Conservation (phyloP, 306 rosid species). For the Benincasa hispida region DNA sequence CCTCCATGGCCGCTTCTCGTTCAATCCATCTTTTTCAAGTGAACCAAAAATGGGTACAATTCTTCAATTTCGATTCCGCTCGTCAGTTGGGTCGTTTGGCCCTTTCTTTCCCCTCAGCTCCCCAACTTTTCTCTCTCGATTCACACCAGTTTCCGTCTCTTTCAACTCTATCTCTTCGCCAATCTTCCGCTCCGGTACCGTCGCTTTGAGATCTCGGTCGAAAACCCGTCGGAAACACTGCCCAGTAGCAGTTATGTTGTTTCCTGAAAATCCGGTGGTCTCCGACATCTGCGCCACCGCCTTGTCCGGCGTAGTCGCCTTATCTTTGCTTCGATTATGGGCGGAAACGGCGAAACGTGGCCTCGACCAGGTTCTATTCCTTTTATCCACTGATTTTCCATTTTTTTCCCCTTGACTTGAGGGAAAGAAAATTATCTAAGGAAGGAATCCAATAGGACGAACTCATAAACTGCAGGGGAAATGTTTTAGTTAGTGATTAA, state of each 20-base stretch:
- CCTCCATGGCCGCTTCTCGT: neutral
- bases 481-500: neutral
- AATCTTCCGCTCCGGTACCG: neutral
- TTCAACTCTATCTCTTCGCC: neutral
- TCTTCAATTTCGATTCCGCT: neutral
- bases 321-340: constrained; percentile 45
- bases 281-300: constrained; percentile 57
- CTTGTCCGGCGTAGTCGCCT: constrained; percentile 37
- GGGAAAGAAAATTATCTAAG: too few relatives aligned
- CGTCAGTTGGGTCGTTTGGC: neutral
- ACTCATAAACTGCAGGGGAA: neutral
- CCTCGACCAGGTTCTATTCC: constrained; percentile 54
- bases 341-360: constrained; percentile 53
- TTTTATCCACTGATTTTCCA: neutral
- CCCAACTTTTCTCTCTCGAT: neutral
- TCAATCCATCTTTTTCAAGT: neutral
- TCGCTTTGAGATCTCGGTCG: neutral
- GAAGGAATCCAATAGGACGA: neutral
- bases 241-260: constrained; percentile 36
- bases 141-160: neutral
- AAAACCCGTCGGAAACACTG: constrained; percentile 13
- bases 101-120: neutral
- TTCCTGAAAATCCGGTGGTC: constrained; percentile 31
- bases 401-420: neutral
- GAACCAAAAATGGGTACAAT: neutral